Evolutionary conservation across 345 rosid genomes (phyloP).

Genomic region (Eucalyptus shirleyi): DNA sequence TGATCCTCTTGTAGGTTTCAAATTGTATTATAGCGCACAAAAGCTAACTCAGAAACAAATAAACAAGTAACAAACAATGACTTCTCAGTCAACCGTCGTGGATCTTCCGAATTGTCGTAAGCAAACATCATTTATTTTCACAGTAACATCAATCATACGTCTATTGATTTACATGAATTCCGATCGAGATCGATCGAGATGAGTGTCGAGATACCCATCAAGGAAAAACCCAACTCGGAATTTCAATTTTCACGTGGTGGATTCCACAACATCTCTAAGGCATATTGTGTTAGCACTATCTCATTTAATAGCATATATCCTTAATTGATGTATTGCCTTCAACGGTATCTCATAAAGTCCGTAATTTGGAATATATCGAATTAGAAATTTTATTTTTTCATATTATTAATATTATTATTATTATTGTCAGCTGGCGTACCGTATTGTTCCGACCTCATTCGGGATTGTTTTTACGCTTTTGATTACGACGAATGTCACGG

Average conservation of each 20-base stretch:
- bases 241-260: too few species aligned
- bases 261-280: too few species aligned
- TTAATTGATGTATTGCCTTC: too few species aligned
- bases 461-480: too few species aligned
- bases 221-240: too few species aligned
- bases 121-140: neutral
- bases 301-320: accelerated
- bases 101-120: neutral
- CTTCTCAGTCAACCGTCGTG: accelerated
- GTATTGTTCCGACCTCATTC: too few species aligned
- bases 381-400: too few species aligned
- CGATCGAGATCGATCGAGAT: neutral
- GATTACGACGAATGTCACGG: too few species aligned
- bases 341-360: too few species aligned
- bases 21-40: accelerated
- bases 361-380: too few species aligned
- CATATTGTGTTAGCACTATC: too few species aligned
- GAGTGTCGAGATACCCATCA: neutral
- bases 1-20: neutral
- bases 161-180: neutral
- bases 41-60: accelerated
- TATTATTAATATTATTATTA: too few species aligned
- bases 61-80: neutral
- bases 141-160: accelerated
- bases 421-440: neutral